phyloP scores from a whole-genome alignment of 148 eudicot genomes.

The Talinum fruticosum region DNA sequence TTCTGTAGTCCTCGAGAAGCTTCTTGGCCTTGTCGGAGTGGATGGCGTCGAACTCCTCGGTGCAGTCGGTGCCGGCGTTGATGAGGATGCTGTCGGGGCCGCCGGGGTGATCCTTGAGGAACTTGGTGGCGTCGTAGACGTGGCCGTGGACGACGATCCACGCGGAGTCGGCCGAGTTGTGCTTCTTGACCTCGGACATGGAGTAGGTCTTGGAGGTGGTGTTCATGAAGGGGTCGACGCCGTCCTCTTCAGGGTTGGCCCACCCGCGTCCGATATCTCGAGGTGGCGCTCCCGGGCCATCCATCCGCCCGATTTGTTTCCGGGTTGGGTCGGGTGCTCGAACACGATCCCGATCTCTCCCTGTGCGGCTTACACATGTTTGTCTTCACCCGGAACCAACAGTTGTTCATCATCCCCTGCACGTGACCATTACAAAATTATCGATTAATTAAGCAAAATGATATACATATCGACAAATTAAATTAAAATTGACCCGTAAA shows the following conservation, averaged over 20 bases:
- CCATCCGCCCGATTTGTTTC: slow-evolving; percentile 90
- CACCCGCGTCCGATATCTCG: slow-evolving; percentile 38
- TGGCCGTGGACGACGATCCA: slow-evolving; percentile 89
- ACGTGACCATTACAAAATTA: neutral
- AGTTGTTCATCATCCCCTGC: slow-evolving; percentile 99
- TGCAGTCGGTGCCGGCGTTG: slow-evolving; percentile 89
- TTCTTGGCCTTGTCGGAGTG: slow-evolving; percentile 87
- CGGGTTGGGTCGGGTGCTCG: slow-evolving; percentile 97
- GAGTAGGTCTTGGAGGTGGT: slow-evolving; percentile 53
- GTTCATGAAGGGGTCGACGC: slow-evolving; percentile 76
- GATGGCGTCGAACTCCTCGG: slow-evolving; percentile 89
- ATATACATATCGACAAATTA: no score
- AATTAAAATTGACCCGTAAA: no score
- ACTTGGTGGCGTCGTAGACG: slow-evolving; percentile 65
- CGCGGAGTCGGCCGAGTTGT: slow-evolving; percentile 69
- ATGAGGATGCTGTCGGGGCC: slow-evolving; percentile 85
- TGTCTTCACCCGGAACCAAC: slow-evolving; percentile 91
- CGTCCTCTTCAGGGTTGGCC: slow-evolving; percentile 50
- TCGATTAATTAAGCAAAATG: no score
- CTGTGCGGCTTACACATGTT: slow-evolving; percentile 80
- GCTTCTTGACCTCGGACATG: slow-evolving; percentile 70
- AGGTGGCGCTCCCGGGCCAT: slow-evolving; percentile 84
- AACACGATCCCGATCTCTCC: slow-evolving; percentile 83
- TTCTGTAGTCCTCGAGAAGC: slow-evolving; percentile 59
- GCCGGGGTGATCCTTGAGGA: slow-evolving; percentile 89